Evolutionary conservation across 805 yeast genomes (phyloP).

Genomic region (Kuraishia piskuri): DNA sequence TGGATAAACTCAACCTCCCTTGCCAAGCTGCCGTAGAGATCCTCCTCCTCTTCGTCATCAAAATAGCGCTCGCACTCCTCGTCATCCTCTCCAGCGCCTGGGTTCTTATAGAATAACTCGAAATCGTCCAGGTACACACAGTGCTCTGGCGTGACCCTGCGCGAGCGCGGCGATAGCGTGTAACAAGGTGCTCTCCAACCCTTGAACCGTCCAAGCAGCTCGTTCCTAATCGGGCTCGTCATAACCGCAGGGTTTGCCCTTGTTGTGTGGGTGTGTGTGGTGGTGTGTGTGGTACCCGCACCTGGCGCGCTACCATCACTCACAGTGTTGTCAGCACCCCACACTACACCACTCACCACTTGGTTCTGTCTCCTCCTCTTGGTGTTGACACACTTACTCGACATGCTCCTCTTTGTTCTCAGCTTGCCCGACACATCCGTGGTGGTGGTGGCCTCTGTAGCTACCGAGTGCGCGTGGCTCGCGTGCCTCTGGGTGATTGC

Average conservation of each 20-base stretch:
- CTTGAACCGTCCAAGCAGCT: background rate
- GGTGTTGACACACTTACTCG: background rate
- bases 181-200: background rate
- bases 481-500: background rate
- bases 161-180: background rate
- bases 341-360: too few relatives aligned
- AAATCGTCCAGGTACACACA: conserved; percentile 1
- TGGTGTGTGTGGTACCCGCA: too few relatives aligned
- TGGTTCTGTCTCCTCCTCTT: background rate
- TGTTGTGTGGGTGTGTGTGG: too few relatives aligned
- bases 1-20: background rate
- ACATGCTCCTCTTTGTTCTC: background rate
- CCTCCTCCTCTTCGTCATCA: background rate
- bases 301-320: too few relatives aligned
- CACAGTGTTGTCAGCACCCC: too few relatives aligned
- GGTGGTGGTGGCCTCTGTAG: background rate
- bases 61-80: background rate
- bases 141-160: background rate
- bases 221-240: too few relatives aligned
- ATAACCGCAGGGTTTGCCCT: too few relatives aligned
- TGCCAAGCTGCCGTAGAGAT: background rate
- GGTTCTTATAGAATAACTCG: conserved; percentile 1
- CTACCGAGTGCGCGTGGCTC: background rate
- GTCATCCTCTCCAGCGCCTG: background rate
- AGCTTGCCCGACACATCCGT: background rate